Percentiles rank a stretch among this genome's conserved stretches.
These are phyloP conservation scores for Paramecium sexaurelia DNA, from an alignment of 73 alveolate genomes.

Conservation along the genomic window DNA sequence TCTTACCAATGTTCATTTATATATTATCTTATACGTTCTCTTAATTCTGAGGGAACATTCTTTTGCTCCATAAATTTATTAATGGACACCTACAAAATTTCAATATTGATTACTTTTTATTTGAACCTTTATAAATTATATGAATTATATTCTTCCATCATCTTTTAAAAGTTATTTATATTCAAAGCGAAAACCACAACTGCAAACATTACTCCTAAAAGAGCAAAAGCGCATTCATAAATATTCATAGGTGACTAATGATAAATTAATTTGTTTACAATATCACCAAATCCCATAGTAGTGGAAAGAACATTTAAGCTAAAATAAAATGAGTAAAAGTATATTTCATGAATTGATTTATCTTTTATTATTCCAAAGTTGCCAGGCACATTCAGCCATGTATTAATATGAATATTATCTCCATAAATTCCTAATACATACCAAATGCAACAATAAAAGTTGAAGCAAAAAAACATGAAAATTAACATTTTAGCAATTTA, in stretches of 20 bases:
- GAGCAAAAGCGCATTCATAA: slow-evolving; percentile 35
- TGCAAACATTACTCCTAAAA: slow-evolving; percentile 32
- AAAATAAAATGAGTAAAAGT: slow-evolving; percentile 1
- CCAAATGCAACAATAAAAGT: not conserved
- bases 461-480: slow-evolving; percentile 32
- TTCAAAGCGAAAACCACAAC: slow-evolving; percentile 27
- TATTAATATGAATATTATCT: not conserved
- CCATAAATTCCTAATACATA: slow-evolving; percentile 12
- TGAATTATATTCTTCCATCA: slow-evolving; percentile 53
- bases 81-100: not conserved
- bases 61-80: slow-evolving; percentile 45
- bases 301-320: not conserved
- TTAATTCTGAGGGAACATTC: slow-evolving; percentile 12
- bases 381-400: not conserved
- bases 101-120: not conserved
- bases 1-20: slow-evolving; percentile 35
- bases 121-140: not conserved
- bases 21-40: slow-evolving; percentile 47
- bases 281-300: slow-evolving; percentile 57
- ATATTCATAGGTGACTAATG: slow-evolving; percentile 37
- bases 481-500: not conserved
- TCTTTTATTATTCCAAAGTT: slow-evolving; percentile 13
- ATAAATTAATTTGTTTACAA: not conserved
- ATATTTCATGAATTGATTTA: slow-evolving; percentile 16
- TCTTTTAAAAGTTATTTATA: slow-evolving; percentile 29